phyloP scores from a whole-genome alignment of 257 asterid species.

The Solanum paucissectum region DNA sequence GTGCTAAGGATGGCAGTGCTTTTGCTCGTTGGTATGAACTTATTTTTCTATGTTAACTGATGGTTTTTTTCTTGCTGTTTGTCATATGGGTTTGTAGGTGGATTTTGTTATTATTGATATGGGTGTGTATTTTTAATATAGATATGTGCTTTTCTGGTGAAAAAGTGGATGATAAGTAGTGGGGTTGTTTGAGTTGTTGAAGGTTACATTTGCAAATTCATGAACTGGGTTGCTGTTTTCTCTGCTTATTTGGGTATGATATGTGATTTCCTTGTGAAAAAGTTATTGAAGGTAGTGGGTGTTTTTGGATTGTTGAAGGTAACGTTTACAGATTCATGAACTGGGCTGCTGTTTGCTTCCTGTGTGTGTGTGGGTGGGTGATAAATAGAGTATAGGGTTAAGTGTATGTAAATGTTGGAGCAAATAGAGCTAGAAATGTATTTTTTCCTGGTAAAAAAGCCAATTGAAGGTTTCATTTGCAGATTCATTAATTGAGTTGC shows the following conservation, averaged over 20 bases:
- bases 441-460: background rate
- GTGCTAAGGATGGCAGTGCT: conserved; percentile 89
- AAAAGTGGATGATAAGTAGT: background rate
- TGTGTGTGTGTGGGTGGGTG: too few species aligned
- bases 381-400: background rate
- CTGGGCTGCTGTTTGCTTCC: background rate
- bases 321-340: background rate
- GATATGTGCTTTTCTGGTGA: background rate
- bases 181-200: background rate
- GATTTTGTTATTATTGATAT: background rate
- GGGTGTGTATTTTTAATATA: accelerated
- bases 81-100: background rate
- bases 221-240: background rate
- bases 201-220: background rate
- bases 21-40: conserved; percentile 56
- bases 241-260: background rate
- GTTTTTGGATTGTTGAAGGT: background rate
- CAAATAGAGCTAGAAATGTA: background rate
- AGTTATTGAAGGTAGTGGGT: background rate
- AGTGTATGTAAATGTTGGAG: background rate
- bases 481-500: background rate
- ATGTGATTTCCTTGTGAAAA: background rate
- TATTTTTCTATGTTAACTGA: background rate
- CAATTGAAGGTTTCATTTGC: background rate
- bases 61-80: background rate